Conservation (phyloP, 2,329 filamentous ascomycete genomes). For the Neodidymelliopsis sp. region DNA sequence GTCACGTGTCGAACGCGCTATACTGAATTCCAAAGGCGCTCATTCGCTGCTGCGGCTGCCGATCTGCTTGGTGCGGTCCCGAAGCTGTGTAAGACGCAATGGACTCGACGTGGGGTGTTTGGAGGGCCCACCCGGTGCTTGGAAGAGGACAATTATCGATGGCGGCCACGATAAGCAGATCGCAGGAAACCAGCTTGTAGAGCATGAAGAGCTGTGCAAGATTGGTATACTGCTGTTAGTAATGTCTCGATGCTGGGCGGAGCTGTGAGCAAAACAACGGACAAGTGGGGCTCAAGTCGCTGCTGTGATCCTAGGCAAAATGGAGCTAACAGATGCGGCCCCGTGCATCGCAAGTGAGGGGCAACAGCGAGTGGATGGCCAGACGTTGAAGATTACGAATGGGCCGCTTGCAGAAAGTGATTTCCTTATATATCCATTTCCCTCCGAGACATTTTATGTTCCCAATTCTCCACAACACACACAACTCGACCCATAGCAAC, state of each 20-base stretch:
- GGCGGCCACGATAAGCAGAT: neutral
- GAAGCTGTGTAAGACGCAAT: constrained; percentile 18
- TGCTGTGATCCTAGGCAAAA: constrained; percentile 18
- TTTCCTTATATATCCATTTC: constrained; percentile 31
- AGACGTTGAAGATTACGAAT: constrained; percentile 42
- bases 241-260: constrained; percentile 1
- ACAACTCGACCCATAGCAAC: constrained; percentile 29
- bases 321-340: constrained; percentile 33
- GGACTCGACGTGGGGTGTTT: constrained; percentile 12
- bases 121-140: neutral
- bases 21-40: neutral
- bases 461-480: constrained; percentile 17
- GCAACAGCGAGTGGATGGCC: constrained; percentile 33
- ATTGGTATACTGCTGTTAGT: neutral
- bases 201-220: neutral
- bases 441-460: constrained; percentile 10
- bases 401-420: constrained; percentile 25
- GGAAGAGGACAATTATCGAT: neutral
- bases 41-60: constrained; percentile 7
- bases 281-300: constrained; percentile 11
- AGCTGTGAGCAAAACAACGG: neutral
- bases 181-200: neutral
- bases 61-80: constrained; percentile 18
- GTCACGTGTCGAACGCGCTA: constrained; percentile 14
- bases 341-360: constrained; percentile 30